Percentiles rank a stretch among this genome's conserved stretches.
phyloP scores from a whole-genome alignment of 345 rosid genomes.

The Rhodamnia argentea region DNA sequence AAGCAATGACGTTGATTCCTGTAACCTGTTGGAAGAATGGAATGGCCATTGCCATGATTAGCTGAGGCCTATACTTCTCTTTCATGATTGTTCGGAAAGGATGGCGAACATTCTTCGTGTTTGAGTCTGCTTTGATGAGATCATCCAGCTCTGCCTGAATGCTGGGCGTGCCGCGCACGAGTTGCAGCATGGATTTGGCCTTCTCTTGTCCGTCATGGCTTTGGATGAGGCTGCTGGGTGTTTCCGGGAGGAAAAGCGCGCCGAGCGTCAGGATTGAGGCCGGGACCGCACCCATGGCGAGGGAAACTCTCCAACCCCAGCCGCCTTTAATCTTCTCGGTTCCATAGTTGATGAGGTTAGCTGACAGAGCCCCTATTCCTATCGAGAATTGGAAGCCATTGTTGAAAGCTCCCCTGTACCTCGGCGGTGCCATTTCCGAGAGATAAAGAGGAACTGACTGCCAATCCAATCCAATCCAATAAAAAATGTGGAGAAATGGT shows the following conservation, averaged over 20 bases:
- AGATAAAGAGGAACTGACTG: conserved; percentile 83
- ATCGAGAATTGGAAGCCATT: conserved; percentile 60
- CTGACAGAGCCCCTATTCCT: conserved; percentile 44
- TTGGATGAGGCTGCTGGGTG: conserved; percentile 62
- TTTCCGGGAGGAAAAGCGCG: conserved; percentile 59
- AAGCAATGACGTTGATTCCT: conserved; percentile 58
- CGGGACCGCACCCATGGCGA: conserved; percentile 57
- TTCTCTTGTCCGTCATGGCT: conserved; percentile 8
- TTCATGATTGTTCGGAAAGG: conserved; percentile 31
- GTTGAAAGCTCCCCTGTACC: conserved; percentile 68
- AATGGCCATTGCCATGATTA: conserved; percentile 56
- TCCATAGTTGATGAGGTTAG: conserved; percentile 52
- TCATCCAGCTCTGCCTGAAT: conserved; percentile 52
- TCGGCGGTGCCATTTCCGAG: conserved; percentile 79
- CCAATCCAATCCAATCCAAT: not conserved
- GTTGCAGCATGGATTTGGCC: conserved; percentile 39
- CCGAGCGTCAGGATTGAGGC: conserved; percentile 53
- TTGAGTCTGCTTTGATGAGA: conserved; percentile 36
- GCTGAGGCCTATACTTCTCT: conserved; percentile 51
- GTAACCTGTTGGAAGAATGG: conserved; percentile 77
- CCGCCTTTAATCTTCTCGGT: conserved; percentile 51
- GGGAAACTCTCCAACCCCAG: conserved; percentile 74
- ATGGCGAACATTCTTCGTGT: conserved; percentile 10
- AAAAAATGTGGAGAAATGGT: not conserved
- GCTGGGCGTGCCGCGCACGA: conserved; percentile 43